These are phyloP conservation scores for Mycena pura DNA, from an alignment of 768 basidiomycete genomes.

Conservation along the genomic window DNA sequence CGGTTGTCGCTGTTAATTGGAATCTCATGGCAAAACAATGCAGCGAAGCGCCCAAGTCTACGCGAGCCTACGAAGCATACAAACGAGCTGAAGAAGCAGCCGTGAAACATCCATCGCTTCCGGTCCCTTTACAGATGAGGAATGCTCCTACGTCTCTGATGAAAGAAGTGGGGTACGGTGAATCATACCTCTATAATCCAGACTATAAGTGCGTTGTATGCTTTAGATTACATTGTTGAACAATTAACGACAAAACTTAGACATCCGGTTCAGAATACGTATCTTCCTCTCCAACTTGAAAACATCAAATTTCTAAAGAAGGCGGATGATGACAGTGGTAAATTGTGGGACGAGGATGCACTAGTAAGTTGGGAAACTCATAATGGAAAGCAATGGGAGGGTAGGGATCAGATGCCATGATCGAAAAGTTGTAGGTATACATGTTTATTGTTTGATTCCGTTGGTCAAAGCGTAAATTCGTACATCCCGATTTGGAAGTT, in stretches of 20 bases:
- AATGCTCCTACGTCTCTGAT: constrained; percentile 80
- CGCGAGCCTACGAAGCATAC: constrained; percentile 81
- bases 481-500: not conserved
- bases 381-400: constrained; percentile 55
- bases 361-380: constrained; percentile 62
- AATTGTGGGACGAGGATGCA: constrained; percentile 66
- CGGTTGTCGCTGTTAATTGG: not conserved
- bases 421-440: no score
- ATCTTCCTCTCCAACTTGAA: constrained; percentile 58
- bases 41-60: constrained; percentile 78
- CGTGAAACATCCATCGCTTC: constrained; percentile 53
- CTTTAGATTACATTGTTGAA: not conserved
- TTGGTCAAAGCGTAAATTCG: constrained; percentile 4
- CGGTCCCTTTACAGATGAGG: constrained; percentile 75
- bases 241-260: constrained; percentile 34
- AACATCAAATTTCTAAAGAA: constrained; percentile 51
- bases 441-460: not conserved
- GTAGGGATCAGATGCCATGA: constrained; percentile 39
- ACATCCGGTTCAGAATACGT: constrained; percentile 72
- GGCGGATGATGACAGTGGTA: constrained; percentile 50
- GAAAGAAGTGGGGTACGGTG: constrained; percentile 73
- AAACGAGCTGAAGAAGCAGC: constrained; percentile 69
- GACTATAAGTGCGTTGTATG: constrained; percentile 50
- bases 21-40: not conserved
- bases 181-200: constrained; percentile 71